A percentile compares a stretch with the other conserved stretches of the same genome.
Evolutionary conservation across 1,284 basidiomycete species (phyloP).

Genomic region (Paramarasmius palmivorus): DNA sequence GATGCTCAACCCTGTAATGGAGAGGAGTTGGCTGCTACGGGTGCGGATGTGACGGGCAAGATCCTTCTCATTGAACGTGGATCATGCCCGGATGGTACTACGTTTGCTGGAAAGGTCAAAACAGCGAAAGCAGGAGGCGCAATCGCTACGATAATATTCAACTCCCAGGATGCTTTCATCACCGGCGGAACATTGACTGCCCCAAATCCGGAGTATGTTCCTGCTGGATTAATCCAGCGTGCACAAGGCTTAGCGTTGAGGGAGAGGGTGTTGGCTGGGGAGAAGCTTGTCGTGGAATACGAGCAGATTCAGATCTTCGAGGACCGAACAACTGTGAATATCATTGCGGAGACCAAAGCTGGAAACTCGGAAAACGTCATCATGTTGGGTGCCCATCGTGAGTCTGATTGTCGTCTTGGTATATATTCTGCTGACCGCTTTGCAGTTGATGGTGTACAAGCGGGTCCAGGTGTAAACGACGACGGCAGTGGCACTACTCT

Average conservation of each 20-base stretch:
- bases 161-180: conserved; percentile 23
- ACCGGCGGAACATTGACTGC: conserved; percentile 20
- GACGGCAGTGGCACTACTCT: conserved; percentile 25
- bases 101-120: conserved; percentile 25
- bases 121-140: conserved; percentile 24
- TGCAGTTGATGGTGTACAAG: conserved; percentile 25
- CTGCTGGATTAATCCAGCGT: conserved; percentile 9
- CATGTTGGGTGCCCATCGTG: conserved; percentile 12
- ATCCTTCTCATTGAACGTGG: conserved; percentile 27
- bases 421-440: background rate
- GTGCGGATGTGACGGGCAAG: conserved; percentile 10
- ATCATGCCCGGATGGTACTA: conserved; percentile 15
- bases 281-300: conserved; percentile 1
- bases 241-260: conserved; percentile 12
- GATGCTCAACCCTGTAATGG: conserved; percentile 5
- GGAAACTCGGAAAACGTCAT: conserved; percentile 26
- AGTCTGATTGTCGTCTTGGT: background rate
- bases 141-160: conserved; percentile 25
- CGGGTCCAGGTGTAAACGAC: conserved; percentile 30
- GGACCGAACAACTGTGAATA: conserved; percentile 23
- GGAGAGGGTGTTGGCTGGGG: conserved; percentile 18
- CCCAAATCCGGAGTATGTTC: conserved; percentile 10
- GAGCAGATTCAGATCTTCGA: conserved; percentile 15
- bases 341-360: conserved; percentile 25
- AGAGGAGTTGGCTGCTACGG: conserved; percentile 10